Conservation (phyloP, 305 asterid genomes). For the Vinca major region DNA sequence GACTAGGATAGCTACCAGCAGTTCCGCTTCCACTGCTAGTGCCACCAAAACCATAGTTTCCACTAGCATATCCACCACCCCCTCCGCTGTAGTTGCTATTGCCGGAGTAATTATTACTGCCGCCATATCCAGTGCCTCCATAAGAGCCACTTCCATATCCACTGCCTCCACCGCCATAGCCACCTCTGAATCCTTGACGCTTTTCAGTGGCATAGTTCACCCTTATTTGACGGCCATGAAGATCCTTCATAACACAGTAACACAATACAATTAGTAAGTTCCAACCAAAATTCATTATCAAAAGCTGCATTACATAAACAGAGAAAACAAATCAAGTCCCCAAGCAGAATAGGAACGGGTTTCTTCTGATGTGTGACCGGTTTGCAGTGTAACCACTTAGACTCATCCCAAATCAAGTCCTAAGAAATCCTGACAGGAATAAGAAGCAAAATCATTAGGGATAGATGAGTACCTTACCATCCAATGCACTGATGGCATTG, state of each 20-base stretch:
- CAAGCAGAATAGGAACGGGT: background rate
- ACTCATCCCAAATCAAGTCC: background rate
- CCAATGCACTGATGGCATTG: constrained; percentile 70
- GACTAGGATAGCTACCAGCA: too few species aligned
- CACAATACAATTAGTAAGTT: constrained; percentile 1
- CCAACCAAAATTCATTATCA: background rate
- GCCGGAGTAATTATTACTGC: constrained; percentile 12
- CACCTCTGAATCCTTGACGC: constrained; percentile 33
- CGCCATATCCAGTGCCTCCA: constrained; percentile 21
- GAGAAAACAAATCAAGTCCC: background rate
- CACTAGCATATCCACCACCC: too few species aligned
- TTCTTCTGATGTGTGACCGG: too few species aligned
- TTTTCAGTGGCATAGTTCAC: constrained; percentile 75
- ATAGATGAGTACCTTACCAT: constrained; percentile 53
- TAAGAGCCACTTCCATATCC: constrained; percentile 26
- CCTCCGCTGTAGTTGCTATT: too few species aligned
- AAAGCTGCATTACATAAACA: background rate
- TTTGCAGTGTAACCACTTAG: too few species aligned
- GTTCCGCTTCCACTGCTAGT: too few species aligned
- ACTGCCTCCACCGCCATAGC: background rate
- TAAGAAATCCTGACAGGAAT: background rate
- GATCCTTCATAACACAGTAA: constrained; percentile 38
- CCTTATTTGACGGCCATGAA: constrained; percentile 67
- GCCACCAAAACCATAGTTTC: too few species aligned
- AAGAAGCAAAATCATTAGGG: background rate